These are phyloP conservation scores for Ganoderma sinense DNA, from an alignment of 1,284 basidiomycete species.

Conservation along the genomic window DNA sequence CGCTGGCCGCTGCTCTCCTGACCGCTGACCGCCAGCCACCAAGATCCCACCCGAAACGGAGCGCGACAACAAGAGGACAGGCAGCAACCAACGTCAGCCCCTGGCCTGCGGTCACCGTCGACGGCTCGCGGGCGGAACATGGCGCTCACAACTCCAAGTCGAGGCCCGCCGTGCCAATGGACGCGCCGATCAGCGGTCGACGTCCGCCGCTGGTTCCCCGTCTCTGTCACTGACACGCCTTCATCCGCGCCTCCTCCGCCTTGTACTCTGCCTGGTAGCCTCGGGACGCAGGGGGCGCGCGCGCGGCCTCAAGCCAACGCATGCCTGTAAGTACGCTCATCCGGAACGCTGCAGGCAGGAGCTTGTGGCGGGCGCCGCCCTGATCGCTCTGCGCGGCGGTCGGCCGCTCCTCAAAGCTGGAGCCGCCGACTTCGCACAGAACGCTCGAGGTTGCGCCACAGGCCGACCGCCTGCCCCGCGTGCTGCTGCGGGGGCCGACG, in stretches of 20 bases:
- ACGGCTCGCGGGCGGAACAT: constrained; percentile 6
- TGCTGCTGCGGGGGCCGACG: background rate
- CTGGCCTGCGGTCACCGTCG: background rate
- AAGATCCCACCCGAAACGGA: background rate
- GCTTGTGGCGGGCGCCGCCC: constrained; percentile 10
- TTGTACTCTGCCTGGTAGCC: background rate
- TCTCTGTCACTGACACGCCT: background rate
- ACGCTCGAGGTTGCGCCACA: constrained; percentile 12
- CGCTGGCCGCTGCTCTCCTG: background rate
- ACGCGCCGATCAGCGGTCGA: background rate
- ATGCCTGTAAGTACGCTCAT: background rate
- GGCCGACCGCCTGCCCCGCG: constrained; percentile 12
- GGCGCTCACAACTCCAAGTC: background rate
- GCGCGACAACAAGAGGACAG: background rate
- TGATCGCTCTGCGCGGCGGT: constrained; percentile 13
- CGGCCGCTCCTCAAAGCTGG: background rate
- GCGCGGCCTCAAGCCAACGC: background rate
- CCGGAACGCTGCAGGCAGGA: background rate
- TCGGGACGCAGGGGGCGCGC: constrained; percentile 15
- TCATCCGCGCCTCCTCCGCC: background rate
- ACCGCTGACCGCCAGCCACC: background rate
- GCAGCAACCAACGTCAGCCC: background rate
- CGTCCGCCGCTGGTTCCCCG: background rate
- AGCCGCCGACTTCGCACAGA: constrained; percentile 13
- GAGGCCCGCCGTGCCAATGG: background rate